Conservation (phyloP, 257 asterid genomes). For the Gentiana macrophylla region DNA sequence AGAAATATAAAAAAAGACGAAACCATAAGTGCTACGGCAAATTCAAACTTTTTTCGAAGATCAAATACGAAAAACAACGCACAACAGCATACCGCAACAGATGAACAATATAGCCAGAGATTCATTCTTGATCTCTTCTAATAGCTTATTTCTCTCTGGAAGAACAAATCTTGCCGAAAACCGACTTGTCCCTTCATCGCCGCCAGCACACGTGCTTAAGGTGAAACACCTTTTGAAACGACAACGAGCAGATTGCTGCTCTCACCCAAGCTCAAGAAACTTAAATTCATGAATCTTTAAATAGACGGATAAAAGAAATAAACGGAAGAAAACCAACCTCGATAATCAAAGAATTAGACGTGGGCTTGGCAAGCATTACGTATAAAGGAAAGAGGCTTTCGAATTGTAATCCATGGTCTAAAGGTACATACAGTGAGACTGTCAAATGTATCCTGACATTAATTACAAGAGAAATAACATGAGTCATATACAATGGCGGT, state of each 20-base stretch:
- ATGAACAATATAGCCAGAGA: slow-evolving; percentile 77
- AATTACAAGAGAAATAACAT: slow-evolving; percentile 2
- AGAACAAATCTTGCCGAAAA: slow-evolving; percentile 63
- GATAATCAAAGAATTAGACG: slow-evolving; percentile 38
- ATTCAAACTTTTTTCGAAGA: slow-evolving; percentile 2
- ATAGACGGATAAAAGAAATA: slow-evolving; percentile 11
- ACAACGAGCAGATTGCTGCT: slow-evolving; percentile 66
- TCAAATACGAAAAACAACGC: slow-evolving; percentile 9
- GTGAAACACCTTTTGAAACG: slow-evolving; percentile 54
- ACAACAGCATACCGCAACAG: slow-evolving; percentile 56
- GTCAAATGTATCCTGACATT: slow-evolving; percentile 69
- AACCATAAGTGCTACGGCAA: slow-evolving; percentile 3
- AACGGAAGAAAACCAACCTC: slow-evolving; percentile 46
- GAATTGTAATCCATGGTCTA: slow-evolving; percentile 50
- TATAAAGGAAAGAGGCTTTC: slow-evolving; percentile 71
- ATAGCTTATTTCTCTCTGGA: slow-evolving; percentile 77
- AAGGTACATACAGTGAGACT: slow-evolving; percentile 57
- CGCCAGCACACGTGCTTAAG: slow-evolving; percentile 47
- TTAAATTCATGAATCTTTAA: slow-evolving; percentile 6
- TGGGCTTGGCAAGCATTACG: slow-evolving; percentile 72
- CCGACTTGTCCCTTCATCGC: slow-evolving; percentile 40
- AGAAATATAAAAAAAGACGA: slow-evolving; percentile 22
- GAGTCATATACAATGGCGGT: not conserved
- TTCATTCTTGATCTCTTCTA: slow-evolving; percentile 58
- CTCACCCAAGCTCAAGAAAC: slow-evolving; percentile 19